Base-by-base conservation (phyloP, 1,139 yeast genomes). In the Geotrichum armillariae region DNA sequence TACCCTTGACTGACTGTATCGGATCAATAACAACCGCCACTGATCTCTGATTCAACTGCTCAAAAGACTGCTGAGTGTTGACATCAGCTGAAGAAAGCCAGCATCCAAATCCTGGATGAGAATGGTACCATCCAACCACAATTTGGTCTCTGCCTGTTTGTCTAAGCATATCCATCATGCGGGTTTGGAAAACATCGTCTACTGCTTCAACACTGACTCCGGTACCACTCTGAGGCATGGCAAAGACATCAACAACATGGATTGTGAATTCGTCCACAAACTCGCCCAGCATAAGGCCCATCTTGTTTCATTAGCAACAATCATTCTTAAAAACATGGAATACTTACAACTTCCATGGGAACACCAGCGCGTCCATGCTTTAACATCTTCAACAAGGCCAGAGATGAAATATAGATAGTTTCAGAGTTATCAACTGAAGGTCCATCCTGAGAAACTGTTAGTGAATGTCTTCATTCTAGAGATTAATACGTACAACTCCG, bases 211-310 rank as follows among this genome's bases (percentile, higher is more conserved):
- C 99, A 52, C 96, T 87, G 20, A 94, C 99, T 52, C 99, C 99
- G 8, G 99, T 94, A 67, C 99, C 75, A 52, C 73, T 67, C 72
- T 93, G 99, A 17, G 99, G 99, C 99, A 93, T 93, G 53, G 99
- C 99, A 76, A 93, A 93, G 49, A 93, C 99, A 66, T 93, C 99
- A 56, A 89, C 90, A 35, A 93, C 99, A 62, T 91, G 96, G 41
- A 94, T 94, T 1, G 99, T 94, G 71, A 87, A 93, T 56, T 94
- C 99, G 68, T 94, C 99, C 23, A 94, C n/a, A n/a, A n/a, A n/a
- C n/a, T 93, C 98, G 46, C 99, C 99, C 61, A 94, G 79, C 99
- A 94, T 94, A 58, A 94, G 78, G 2, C 99, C 99, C 99, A 94
- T 94, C 55, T 61, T 46, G n/a, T n/a, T n/a, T n/a, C n/a, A n/a